Percentiles rank a stretch among this genome's conserved stretches.
phyloP scores from a whole-genome alignment of 345 rosid species.

The Iberis pinnata region DNA sequence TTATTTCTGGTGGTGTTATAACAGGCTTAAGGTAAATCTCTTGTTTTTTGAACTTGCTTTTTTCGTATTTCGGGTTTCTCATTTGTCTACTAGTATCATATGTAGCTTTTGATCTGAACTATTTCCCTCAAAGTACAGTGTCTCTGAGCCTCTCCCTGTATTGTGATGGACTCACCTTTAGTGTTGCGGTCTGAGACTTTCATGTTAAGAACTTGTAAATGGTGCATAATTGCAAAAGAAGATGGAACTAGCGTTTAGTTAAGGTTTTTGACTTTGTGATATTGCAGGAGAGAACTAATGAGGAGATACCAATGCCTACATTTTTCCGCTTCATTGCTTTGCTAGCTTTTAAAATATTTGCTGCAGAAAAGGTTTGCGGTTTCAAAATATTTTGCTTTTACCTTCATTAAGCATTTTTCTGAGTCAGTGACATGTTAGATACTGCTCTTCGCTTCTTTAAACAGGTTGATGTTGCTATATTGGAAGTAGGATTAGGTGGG shows the following conservation, averaged over 20 bases:
- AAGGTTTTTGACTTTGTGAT: slow-evolving; percentile 5
- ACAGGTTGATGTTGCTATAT: slow-evolving; percentile 89
- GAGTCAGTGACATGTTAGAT: background rate
- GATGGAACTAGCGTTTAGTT: slow-evolving; percentile 6
- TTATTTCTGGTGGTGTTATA: slow-evolving; percentile 98
- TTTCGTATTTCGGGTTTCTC: background rate
- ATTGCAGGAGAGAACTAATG: slow-evolving; percentile 64
- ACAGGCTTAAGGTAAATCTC: slow-evolving; percentile 64
- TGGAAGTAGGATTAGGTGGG: slow-evolving; percentile 98
- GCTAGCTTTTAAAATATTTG: slow-evolving; percentile 92
- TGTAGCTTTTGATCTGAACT: background rate
- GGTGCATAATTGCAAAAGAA: slow-evolving; percentile 12
- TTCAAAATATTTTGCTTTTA: background rate
- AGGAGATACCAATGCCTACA: slow-evolving; percentile 87
- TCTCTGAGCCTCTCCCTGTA: slow-evolving; percentile 4
- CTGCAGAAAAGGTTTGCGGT: slow-evolving; percentile 78
- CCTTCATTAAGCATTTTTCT: background rate
- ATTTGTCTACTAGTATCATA: background rate
- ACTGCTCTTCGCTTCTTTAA: slow-evolving; percentile 18
- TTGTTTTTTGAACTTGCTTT: background rate
- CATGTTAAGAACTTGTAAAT: background rate
- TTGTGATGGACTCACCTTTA: background rate
- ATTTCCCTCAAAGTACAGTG: background rate
- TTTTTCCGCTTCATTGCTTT: slow-evolving; percentile 87
- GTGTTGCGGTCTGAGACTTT: background rate